Evolutionary conservation across 208 protist species (phyloP), one percentile per base, ranked within the genome.

Genomic region (Acanthamoeba castellanii): DNA sequence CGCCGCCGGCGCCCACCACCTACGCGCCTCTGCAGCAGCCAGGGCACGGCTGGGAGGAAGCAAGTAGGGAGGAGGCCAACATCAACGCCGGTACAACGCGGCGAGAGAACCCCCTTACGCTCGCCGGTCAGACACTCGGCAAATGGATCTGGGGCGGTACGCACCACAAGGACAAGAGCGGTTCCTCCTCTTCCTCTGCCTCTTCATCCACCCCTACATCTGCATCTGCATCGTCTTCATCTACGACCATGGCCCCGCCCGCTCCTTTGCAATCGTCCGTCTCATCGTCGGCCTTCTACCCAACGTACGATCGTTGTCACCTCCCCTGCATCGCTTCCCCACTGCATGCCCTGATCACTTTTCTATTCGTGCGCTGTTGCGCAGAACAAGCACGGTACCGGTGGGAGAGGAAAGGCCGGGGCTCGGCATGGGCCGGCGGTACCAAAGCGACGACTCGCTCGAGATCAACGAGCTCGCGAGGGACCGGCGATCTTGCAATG

Each of bases 391-490:
- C 11, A 11, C 45, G 32, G 34, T 55, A 8, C 7, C 45, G 42
- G n/a, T 55, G 0, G 50, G 42, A 14, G 78, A 87, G 11, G 78
- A 87, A 9, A 32, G 16, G n/a, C 13, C 50, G 14, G 37, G 14
- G 45, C 14, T 30, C 1, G 8, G 74, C 74, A 82, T 82, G 74
- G 30, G 42, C 74, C 74, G 78, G 0, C 47, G 50, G 5, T n/a
- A 47, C 25, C 42, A n/a, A 1, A 87, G 78, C n/a, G 78, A 87
- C 22, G 78, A 87, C 18, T 57, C 78, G 78, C 42, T 87, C 47
- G 78, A 87, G 9, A 87, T 87, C 78, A 57, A 87, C 50, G 78
- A 87, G 78, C 42, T 87, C 50, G 42, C 78, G 22, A 22, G 78
- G 27, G 25, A 50, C 7, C 32, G 47, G 78, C 45, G 13, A 42